Base-by-base conservation (phyloP, 202 grass and related monocot species). In the Musa balbisiana region DNA sequence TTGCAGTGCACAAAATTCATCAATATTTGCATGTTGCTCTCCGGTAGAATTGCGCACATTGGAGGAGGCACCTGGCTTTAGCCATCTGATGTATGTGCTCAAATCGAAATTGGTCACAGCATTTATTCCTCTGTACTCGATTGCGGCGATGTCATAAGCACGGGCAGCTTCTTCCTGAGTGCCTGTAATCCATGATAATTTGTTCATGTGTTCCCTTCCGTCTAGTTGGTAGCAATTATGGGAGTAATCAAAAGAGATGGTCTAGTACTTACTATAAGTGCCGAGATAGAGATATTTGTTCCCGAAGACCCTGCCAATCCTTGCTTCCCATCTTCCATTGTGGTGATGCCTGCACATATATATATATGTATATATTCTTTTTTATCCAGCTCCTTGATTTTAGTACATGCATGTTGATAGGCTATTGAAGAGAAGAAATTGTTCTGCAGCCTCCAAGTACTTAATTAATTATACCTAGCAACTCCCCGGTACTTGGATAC, bases 31-130 rank as follows among this genome's bases (percentile, higher is more conserved):
- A 10, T 19, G 29, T 16, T 50, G 29, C 17, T 51, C 63, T 11
- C 26, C 11, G 6, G 11, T 3, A 26, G 2, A 14, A 3, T 11
- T 72, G 11, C 25, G 71, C 22, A 25, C 26, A 51, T 49, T 52
- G 8, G 62, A 27, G 0, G 84, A 73, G 51, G 75, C 24, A 9
- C 27, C 64, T 13, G 90, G 84, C 51, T 85, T 92, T 11, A 89
- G 84, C 90, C 90, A 89, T 33, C 82, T 84, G 84, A 92, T 92
- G 80, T 92, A 92, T 53, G 86, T 76, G 84, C 86, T 87, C 56
- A 92, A 81, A 59, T 92, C 89, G 79, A 92, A 89, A 82, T 92
- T 92, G 52, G 89, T 92, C 76, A 92, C 89, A n/a, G 89, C 89
- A 52, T 92, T 89, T 78, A 89, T 89, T 77, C 89, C 89, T 9